Conservation (phyloP, 805 yeast species). For the Teunomyces gatunensis region DNA sequence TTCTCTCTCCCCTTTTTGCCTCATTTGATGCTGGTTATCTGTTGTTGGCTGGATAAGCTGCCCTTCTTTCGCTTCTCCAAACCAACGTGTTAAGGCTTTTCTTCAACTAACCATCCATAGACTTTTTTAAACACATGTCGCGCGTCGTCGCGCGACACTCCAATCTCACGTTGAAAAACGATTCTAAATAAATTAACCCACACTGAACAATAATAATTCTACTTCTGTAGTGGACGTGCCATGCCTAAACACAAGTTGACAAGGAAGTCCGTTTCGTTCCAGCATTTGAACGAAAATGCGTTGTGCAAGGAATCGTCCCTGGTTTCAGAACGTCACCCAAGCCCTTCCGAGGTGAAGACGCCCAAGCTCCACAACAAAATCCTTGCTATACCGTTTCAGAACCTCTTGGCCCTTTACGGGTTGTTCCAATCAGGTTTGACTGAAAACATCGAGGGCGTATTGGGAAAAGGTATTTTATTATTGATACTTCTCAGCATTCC, state of each 20-base stretch:
- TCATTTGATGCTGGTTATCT: neutral
- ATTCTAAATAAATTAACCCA: neutral
- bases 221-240: neutral
- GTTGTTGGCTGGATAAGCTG: neutral
- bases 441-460: constrained; percentile 15
- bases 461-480: constrained; percentile 25
- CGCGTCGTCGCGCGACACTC: neutral
- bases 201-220: no score
- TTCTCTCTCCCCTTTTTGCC: neutral
- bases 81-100: no score
- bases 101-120: neutral
- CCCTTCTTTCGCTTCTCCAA: neutral
- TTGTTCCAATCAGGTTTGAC: constrained; percentile 34
- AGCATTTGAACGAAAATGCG: constrained; percentile 3
- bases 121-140: neutral
- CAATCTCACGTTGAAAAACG: neutral
- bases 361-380: neutral
- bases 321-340: neutral
- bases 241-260: constrained; percentile 7
- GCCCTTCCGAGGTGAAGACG: neutral
- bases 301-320: neutral
- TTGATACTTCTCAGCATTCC: constrained; percentile 17
- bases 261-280: constrained; percentile 22
- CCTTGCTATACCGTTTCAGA: constrained; percentile 29
- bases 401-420: constrained; percentile 21